Evolutionary conservation across 75 land plant species (phyloP).

Genomic region (Gnetum montanum): DNA sequence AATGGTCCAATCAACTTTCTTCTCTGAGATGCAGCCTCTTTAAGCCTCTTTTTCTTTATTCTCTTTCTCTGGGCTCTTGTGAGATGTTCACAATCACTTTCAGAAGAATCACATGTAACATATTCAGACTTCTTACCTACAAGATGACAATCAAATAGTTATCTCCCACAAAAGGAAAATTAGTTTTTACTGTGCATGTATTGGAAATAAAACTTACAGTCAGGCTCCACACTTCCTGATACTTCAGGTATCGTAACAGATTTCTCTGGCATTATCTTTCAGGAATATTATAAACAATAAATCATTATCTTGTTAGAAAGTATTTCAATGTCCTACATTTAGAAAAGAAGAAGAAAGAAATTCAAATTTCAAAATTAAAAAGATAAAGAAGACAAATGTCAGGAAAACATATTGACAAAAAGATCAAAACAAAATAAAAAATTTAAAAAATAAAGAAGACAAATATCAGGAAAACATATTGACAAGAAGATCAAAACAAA

Average conservation of each 20-base stretch:
- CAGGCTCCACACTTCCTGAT: neutral
- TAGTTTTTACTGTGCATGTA: neutral
- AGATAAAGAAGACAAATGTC: no score
- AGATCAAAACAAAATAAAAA: no score
- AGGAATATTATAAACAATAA: no score
- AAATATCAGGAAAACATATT: no score
- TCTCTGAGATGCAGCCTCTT: constrained; percentile 19
- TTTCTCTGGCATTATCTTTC: neutral
- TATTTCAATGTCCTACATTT: no score
- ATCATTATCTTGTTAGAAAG: no score
- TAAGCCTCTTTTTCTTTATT: constrained; percentile 39
- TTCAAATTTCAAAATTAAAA: no score
- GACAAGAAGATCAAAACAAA: no score
- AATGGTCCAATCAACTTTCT: constrained; percentile 48
- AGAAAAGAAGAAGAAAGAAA: no score
- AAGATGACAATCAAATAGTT: neutral
- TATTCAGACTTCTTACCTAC: neutral
- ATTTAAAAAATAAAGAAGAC: no score
- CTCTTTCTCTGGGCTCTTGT: constrained; percentile 49
- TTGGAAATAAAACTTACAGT: constrained; percentile 3
- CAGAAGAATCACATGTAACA: constrained; percentile 1
- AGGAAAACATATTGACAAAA: no score
- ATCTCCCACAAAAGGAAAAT: neutral
- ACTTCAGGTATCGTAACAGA: neutral
- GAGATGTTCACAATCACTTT: constrained; percentile 14